phyloP scores from a whole-genome alignment of 2,329 filamentous ascomycete species.

The Colletotrichum sidae region DNA sequence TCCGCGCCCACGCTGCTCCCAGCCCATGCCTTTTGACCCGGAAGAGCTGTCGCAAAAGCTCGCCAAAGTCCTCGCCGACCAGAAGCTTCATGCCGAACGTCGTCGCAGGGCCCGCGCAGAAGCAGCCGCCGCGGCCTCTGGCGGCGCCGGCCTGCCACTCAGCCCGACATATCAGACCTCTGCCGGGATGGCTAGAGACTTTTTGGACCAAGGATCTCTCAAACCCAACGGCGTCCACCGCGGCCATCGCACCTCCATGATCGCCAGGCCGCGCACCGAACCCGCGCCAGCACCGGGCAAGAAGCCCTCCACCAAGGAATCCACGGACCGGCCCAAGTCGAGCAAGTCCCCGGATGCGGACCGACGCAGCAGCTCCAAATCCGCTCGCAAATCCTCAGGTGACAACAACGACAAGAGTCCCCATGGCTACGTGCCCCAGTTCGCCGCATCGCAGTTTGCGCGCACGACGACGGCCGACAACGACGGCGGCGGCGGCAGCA shows the following conservation, averaged over 20 bases:
- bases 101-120: constrained; percentile 46
- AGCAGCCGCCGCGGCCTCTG: constrained; percentile 29
- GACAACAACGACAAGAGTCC: constrained; percentile 7
- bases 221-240: constrained; percentile 3
- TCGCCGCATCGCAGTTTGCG: constrained; percentile 66
- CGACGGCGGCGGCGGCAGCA: constrained; percentile 50
- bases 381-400: constrained; percentile 28
- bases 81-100: constrained; percentile 55
- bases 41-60: constrained; percentile 67
- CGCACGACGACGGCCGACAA: constrained; percentile 62
- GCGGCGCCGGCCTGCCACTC: constrained; percentile 1
- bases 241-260: constrained; percentile 8
- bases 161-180: constrained; percentile 8
- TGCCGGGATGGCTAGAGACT: constrained; percentile 21
- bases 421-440: constrained; percentile 64
- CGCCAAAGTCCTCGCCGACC: constrained; percentile 61
- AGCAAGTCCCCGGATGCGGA: constrained; percentile 36
- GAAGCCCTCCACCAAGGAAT: constrained; percentile 1
- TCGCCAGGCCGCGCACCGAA: constrained; percentile 2
- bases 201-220: constrained; percentile 22
- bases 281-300: background rate
- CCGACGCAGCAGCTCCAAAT: constrained; percentile 29
- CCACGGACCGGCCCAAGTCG: constrained; percentile 17
- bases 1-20: constrained; percentile 31
- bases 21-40: constrained; percentile 59